A percentile compares a stretch with the other conserved stretches of the same genome.
phyloP scores from a whole-genome alignment of 441 rosid genomes.

The Eutrema salsugineum region DNA sequence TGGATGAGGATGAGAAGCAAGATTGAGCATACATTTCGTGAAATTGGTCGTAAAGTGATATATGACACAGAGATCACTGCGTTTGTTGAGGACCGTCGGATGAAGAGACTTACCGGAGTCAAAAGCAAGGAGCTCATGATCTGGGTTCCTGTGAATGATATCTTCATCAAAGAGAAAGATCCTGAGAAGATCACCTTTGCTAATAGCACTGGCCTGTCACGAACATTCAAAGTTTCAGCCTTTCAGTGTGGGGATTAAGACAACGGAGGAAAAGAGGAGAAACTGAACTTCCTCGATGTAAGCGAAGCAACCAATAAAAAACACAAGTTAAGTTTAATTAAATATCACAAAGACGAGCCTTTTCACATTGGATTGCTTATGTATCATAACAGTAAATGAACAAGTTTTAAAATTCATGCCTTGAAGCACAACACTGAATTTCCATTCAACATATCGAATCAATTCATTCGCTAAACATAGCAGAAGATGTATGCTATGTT shows the following conservation, averaged over 20 bases:
- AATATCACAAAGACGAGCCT: not conserved
- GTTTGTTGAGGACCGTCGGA: slow-evolving; percentile 48
- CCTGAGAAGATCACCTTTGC: slow-evolving; percentile 44
- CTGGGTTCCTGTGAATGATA: slow-evolving; percentile 58
- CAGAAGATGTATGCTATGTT: not conserved
- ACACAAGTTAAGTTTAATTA: not conserved
- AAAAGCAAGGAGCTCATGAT: slow-evolving; percentile 65
- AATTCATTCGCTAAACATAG: not conserved
- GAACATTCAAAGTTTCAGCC: slow-evolving; percentile 59
- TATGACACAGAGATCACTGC: slow-evolving; percentile 62
- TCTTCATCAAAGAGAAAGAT: slow-evolving; percentile 33
- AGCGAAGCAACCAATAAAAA: slow-evolving; percentile 2
- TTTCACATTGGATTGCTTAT: not conserved
- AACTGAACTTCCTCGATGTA: slow-evolving; percentile 5
- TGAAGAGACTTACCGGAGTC: slow-evolving; percentile 53
- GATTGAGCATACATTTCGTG: slow-evolving; percentile 44
- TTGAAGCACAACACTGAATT: not conserved
- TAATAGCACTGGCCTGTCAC: slow-evolving; percentile 45
- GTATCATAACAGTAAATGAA: not conserved
- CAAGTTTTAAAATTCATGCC: not conserved
- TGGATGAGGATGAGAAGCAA: slow-evolving; percentile 56
- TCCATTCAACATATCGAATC: not conserved
- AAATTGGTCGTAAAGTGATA: slow-evolving; percentile 42
- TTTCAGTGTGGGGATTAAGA: slow-evolving; percentile 35
- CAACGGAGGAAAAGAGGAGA: not conserved